Evolutionary conservation across 371 early-diverging fungal species (phyloP), one percentile per base, ranked within the genome.

Genomic region (Lichtheimia ramosa): DNA sequence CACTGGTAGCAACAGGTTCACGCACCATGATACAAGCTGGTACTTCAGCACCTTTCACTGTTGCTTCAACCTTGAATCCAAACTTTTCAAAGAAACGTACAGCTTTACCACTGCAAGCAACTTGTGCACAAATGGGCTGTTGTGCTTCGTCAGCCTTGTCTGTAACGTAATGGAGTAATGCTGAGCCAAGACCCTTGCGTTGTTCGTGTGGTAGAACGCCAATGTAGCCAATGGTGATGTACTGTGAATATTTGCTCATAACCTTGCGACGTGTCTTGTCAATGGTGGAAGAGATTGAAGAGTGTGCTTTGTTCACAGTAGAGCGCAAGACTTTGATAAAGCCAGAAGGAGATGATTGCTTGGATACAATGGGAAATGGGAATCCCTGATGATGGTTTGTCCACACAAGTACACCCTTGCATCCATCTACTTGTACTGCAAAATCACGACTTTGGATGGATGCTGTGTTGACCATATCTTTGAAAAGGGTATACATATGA

Each of bases 61-160:
- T 56, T 5, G 64, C 74, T n/a, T 67, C 61, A 18, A 63, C 43
- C 2, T 56, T 61, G 48, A 79, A 79, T 3, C 74, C 75, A 52
- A 65, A 63, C 12, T 59, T 53, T 50, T 80, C 72, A 66, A 87
- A 84, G 48, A 87, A 67, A 21, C 69, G 78, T 18, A 96, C 89
- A 3, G 93, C 90, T 58, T 93, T 92, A 85, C 91, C 86, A 64
- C 95, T 95, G 34, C 34, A 34, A 59, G 92, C 96, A 61, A 96
- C 75, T 27, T 75, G 71, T 10, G 70, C 75, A 43, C 69, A 95
- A 13, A 93, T 91, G 0, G 97, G 97, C 67, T 95, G 93, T 58
- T 97, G 96, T 48, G 83, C 84, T 2, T 82, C 73, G 63, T 98
- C 96, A 43, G 78, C 78, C 16, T 73, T 75, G 15, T 73, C 71